Conservation (phyloP, 2,329 filamentous ascomycete genomes). For the Neofusicoccum kwambonambiense region DNA sequence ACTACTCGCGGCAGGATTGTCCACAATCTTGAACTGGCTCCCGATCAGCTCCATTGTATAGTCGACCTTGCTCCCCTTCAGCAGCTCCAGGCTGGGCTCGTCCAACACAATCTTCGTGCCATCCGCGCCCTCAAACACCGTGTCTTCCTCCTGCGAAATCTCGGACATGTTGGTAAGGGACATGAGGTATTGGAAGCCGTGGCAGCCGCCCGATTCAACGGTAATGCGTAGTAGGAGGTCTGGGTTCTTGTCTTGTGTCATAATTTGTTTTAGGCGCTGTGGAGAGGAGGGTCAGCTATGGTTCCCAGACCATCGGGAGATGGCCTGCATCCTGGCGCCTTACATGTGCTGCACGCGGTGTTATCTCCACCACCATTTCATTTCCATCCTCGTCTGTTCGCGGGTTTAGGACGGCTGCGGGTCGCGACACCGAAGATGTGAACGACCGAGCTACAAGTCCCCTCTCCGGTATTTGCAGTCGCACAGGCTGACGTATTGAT, state of each 20-base stretch:
- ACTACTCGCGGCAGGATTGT: slow-evolving; percentile 87
- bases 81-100: slow-evolving; percentile 76
- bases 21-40: slow-evolving; percentile 92
- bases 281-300: slow-evolving; percentile 18
- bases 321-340: slow-evolving; percentile 22
- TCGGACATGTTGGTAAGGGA: slow-evolving; percentile 64
- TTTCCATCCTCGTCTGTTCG: slow-evolving; percentile 78
- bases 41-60: slow-evolving; percentile 95
- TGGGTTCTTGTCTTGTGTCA: slow-evolving; percentile 60
- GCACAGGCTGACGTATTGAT: background rate
- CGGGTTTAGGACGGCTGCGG: slow-evolving; percentile 61
- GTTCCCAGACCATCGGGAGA: too few species aligned
- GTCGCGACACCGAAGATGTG: slow-evolving; percentile 20
- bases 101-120: slow-evolving; percentile 85
- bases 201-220: slow-evolving; percentile 91
- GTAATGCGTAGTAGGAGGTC: slow-evolving; percentile 84
- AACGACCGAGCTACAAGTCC: background rate
- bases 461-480: background rate
- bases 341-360: slow-evolving; percentile 77
- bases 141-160: slow-evolving; percentile 69
- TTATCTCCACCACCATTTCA: slow-evolving; percentile 81
- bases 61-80: slow-evolving; percentile 93
- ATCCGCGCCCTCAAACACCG: slow-evolving; percentile 71
- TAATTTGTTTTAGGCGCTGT: slow-evolving; percentile 67
- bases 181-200: slow-evolving; percentile 98